phyloP scores from a whole-genome alignment of 116 monocot genomes.

The Dioscorea cayenensis region DNA sequence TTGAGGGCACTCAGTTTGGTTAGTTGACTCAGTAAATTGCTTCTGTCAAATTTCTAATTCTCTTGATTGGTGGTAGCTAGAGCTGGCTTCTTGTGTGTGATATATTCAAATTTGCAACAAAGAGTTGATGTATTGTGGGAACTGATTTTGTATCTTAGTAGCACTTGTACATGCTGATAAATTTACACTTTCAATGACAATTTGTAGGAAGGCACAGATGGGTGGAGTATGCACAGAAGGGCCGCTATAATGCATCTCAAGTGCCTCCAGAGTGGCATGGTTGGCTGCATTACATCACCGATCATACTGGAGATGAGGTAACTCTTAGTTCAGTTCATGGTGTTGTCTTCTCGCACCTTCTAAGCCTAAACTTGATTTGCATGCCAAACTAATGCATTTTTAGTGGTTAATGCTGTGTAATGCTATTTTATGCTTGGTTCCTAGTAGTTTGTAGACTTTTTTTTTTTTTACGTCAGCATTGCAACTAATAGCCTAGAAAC shows the following conservation, averaged over 20 bases:
- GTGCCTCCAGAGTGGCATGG: constrained; percentile 99
- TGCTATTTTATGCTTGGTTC: no score
- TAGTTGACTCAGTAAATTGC: background rate
- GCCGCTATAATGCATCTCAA: constrained; percentile 91
- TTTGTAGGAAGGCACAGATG: constrained; percentile 85
- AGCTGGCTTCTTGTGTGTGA: no score
- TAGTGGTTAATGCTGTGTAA: no score
- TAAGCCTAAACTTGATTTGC: no score
- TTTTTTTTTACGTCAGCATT: no score
- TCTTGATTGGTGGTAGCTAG: background rate
- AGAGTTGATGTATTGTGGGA: background rate
- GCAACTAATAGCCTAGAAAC: no score
- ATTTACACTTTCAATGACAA: no score
- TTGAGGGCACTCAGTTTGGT: constrained; percentile 74
- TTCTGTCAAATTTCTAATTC: background rate
- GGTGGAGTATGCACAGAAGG: constrained; percentile 90
- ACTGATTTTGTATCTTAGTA: background rate
- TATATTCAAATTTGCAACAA: no score
- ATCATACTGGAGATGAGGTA: constrained; percentile 89
- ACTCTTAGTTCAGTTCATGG: background rate
- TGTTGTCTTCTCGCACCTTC: no score
- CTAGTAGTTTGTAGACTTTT: no score
- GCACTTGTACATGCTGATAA: background rate
- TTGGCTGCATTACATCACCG: constrained; percentile 89
- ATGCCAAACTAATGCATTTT: no score